Conservation (phyloP, 2,329 filamentous ascomycete genomes). For the Byssoonygena ceratinophila region DNA sequence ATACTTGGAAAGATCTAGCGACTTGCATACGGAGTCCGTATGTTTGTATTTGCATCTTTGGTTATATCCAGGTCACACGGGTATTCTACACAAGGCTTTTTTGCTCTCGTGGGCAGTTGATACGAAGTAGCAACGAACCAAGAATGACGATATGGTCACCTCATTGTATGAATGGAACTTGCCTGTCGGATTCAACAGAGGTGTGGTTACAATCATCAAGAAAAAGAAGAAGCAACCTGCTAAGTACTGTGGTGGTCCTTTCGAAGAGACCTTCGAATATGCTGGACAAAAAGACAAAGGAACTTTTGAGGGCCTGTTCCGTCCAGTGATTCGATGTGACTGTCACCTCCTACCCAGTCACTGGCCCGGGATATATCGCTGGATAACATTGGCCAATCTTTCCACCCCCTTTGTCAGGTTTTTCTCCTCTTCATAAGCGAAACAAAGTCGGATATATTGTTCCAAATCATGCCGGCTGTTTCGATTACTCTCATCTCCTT, state of each 20-base stretch:
- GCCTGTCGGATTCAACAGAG: not conserved
- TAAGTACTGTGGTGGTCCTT: not conserved
- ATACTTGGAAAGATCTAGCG: not conserved
- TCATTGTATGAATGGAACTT: not conserved
- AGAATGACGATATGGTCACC: not conserved
- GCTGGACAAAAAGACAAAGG: not conserved
- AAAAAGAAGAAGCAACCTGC: not conserved
- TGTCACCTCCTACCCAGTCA: not conserved
- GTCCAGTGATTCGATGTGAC: too few relatives aligned
- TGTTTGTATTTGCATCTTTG: not conserved
- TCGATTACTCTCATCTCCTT: slow-evolving; percentile 35
- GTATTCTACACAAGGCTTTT: not conserved
- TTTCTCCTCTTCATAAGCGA: slow-evolving; percentile 59
- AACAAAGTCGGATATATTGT: slow-evolving; percentile 55
- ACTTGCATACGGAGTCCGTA: not conserved
- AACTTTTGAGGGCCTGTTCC: too few relatives aligned
- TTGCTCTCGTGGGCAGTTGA: not conserved
- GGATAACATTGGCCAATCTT: slow-evolving; percentile 47
- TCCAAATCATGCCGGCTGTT: slow-evolving; percentile 46
- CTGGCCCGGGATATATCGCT: slow-evolving; percentile 13
- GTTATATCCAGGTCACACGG: not conserved
- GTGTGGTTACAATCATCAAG: not conserved
- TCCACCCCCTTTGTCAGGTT: slow-evolving; percentile 56
- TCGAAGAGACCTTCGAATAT: too few relatives aligned
- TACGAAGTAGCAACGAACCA: not conserved